Conservation (phyloP, 139 green algal genomes). For the Coccomyxa sp. region DNA sequence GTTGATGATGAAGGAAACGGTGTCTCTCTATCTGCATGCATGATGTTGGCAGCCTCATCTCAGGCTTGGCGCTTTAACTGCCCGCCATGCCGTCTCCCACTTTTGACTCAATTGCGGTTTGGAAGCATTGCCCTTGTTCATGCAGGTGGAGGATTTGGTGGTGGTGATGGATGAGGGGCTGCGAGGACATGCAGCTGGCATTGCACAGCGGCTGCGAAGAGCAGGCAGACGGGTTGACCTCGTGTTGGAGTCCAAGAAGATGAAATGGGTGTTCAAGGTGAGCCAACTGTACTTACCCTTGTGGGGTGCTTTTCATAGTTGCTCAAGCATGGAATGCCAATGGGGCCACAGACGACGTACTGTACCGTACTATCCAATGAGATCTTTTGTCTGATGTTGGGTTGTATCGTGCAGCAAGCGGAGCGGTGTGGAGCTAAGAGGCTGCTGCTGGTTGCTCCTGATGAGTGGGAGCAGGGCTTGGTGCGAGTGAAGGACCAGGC, state of each 20-base stretch:
- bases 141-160: slow-evolving; percentile 80
- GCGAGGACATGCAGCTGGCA: slow-evolving; percentile 42
- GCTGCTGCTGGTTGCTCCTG: slow-evolving; percentile 74
- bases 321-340: background rate
- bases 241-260: slow-evolving; percentile 86
- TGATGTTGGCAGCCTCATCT: background rate
- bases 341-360: background rate
- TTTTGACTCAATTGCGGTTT: too few species aligned
- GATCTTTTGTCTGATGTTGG: background rate
- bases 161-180: slow-evolving; percentile 68
- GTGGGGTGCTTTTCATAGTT: background rate
- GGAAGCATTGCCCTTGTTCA: background rate
- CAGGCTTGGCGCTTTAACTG: too few species aligned
- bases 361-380: background rate
- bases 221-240: slow-evolving; percentile 82
- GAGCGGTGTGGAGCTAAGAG: slow-evolving; percentile 48
- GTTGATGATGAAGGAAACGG: background rate
- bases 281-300: background rate
- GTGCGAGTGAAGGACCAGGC: slow-evolving; percentile 83
- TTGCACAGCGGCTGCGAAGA: slow-evolving; percentile 65
- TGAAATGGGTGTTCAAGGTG: slow-evolving; percentile 90
- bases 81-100: too few species aligned
- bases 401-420: slow-evolving; percentile 28
- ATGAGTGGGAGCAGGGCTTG: slow-evolving; percentile 73
- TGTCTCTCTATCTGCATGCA: background rate